Base-by-base conservation (phyloP, 2,329 filamentous ascomycete species). In the Didymella exigua region DNA sequence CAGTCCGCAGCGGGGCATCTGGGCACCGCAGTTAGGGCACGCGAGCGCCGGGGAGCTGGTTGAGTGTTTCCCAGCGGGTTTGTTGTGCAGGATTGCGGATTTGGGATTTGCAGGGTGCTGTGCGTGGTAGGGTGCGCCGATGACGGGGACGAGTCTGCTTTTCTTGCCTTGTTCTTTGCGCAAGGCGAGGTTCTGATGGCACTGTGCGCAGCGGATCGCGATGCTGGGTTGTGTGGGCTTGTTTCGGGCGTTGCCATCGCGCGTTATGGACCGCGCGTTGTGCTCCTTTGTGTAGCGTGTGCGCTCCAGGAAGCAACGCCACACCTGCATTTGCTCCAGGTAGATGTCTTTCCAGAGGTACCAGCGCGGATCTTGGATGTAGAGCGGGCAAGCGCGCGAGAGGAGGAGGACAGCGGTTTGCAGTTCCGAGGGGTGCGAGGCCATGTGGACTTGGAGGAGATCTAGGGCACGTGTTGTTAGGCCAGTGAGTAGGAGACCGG, bases 231-330 rank as follows among this genome's bases (percentile, higher is more conserved):
- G 64, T 0, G 87, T 82, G 1, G 87, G 83, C 53, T 85, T 85
- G 60, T 89, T 82, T 7, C 84, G 82, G n/a, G 84, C 84, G 7
- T 77, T 74, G 34, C 88, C 88, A 48, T 86, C 82, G 48, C 84
- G 84, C 53, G 87, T 85, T 62, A 79, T 76, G 41, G 87, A 88
- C 62, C 84, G 84, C 60, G 86, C 85, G 21, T 88, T 90, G 67
- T 89, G 89, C 70, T 90, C 87, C 56, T 90, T 88, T 62, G 90
- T 88, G 75, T 92, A 93, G 66, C 88, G 88, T 49, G 89, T 89
- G 41, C 90, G 86, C 61, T 90, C 84, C 58, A 89, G 85, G 76
- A 90, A 93, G 50, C 85, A 77, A 49, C 83, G 82, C 84, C 84
- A 87, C 82, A 84, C 73, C 83, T 89, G 81, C 90, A 90, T 61